Percentiles rank a stretch among this genome's conserved stretches.
phyloP scores from a whole-genome alignment of 2,329 filamentous ascomycete genomes.

The Ilyonectria robusta region DNA sequence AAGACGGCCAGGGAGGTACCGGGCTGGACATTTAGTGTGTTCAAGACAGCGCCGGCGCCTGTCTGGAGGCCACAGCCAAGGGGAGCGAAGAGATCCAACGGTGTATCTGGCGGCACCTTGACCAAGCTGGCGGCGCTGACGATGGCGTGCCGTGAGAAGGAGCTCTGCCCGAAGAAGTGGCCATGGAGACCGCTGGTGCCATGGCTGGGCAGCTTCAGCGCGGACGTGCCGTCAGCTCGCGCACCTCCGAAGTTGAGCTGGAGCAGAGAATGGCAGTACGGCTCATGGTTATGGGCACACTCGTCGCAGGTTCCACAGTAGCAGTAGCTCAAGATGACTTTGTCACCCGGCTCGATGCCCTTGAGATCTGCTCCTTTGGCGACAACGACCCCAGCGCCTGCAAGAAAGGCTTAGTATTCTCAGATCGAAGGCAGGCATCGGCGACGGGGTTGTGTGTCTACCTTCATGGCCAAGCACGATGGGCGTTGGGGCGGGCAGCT shows the following conservation, averaged over 20 bases:
- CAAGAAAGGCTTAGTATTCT: background rate
- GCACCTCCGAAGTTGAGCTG: conserved; percentile 27
- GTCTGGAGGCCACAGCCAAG: conserved; percentile 38
- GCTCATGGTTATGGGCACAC: conserved; percentile 25
- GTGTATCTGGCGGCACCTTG: conserved; percentile 19
- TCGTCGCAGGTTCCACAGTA: conserved; percentile 21
- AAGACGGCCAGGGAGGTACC: conserved; percentile 30
- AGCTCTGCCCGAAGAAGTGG: conserved; percentile 38
- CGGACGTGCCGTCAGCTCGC: conserved; percentile 20
- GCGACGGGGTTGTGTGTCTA: conserved; percentile 51
- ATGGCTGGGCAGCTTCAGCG: background rate
- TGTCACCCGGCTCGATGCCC: conserved; percentile 2
- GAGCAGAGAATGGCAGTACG: conserved; percentile 29
- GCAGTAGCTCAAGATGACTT: conserved; percentile 30
- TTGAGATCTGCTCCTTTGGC: conserved; percentile 4
- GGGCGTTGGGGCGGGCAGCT: conserved; percentile 5
- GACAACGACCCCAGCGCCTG: conserved; percentile 33
- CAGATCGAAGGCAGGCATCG: background rate
- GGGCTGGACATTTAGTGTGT: conserved; percentile 24
- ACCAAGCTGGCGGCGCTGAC: conserved; percentile 31
- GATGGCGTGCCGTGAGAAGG: conserved; percentile 25
- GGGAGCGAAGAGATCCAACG: conserved; percentile 26
- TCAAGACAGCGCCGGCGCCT: conserved; percentile 29
- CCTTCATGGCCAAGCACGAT: conserved; percentile 38
- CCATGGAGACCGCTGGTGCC: conserved; percentile 12